Conservation (phyloP, 441 rosid genomes). For the Flueggea neowawraea region DNA sequence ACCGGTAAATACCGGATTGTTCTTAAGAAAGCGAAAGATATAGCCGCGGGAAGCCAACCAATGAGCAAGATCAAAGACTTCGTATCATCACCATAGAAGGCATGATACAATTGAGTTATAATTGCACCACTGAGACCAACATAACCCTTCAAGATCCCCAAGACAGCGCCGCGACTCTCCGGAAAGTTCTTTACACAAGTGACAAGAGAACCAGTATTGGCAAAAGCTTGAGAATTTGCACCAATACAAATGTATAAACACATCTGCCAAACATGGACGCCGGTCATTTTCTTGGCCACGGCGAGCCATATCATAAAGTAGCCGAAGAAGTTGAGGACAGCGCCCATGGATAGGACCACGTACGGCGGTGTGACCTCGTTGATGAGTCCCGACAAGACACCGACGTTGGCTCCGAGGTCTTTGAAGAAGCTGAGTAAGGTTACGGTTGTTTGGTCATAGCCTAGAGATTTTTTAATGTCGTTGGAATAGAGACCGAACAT, state of each 20-base stretch:
- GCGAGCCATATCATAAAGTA: slow-evolving; percentile 65
- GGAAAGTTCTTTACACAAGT: slow-evolving; percentile 72
- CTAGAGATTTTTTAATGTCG: slow-evolving; percentile 39
- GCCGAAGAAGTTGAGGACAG: slow-evolving; percentile 48
- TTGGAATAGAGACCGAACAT: slow-evolving; percentile 54
- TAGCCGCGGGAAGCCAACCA: slow-evolving; percentile 69
- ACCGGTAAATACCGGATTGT: slow-evolving; percentile 47
- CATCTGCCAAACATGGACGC: slow-evolving; percentile 57
- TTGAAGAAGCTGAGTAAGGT: slow-evolving; percentile 58
- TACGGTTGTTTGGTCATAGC: slow-evolving; percentile 65
- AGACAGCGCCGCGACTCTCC: slow-evolving; percentile 43
- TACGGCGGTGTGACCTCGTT: slow-evolving; percentile 58
- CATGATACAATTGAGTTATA: slow-evolving; percentile 47
- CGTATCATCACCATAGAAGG: slow-evolving; percentile 36
- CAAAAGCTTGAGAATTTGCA: slow-evolving; percentile 63
- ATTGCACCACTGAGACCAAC: slow-evolving; percentile 67
- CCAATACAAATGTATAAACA: slow-evolving; percentile 55
- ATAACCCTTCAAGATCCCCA: slow-evolving; percentile 58
- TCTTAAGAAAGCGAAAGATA: slow-evolving; percentile 44
- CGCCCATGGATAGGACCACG: slow-evolving; percentile 51
- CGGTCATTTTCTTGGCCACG: slow-evolving; percentile 34
- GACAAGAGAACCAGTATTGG: slow-evolving; percentile 60
- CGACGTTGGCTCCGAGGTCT: slow-evolving; percentile 61
- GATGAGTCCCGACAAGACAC: slow-evolving; percentile 52
- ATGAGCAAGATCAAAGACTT: slow-evolving; percentile 43